A percentile compares a stretch with the other conserved stretches of the same genome.
These are phyloP conservation scores for Saccharomyces cerevisiae DNA, from an alignment of 805 yeast genomes.

Conservation along the genomic window DNA sequence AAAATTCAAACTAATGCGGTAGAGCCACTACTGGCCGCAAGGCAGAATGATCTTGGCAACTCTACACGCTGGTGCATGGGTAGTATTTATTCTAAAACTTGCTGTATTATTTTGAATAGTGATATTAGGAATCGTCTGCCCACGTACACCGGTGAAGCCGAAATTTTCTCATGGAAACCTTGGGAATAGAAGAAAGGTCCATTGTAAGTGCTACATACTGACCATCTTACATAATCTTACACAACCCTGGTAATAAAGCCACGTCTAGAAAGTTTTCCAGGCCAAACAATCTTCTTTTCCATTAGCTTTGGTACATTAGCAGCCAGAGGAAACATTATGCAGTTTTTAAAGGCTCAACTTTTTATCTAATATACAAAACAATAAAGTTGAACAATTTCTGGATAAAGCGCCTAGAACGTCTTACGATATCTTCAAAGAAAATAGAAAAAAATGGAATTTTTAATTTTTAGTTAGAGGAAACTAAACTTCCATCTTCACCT, in stretches of 20 bases:
- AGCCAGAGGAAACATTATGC: neutral
- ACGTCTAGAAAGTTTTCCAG: neutral
- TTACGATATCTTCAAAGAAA: neutral
- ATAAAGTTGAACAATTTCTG: neutral
- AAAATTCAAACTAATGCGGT: neutral
- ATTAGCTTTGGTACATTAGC: neutral
- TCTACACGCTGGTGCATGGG: neutral
- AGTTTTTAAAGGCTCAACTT: neutral
- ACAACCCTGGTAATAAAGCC: neutral
- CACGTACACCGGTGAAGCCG: neutral
- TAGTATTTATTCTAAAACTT: neutral
- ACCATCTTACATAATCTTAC: neutral
- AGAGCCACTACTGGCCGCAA: neutral
- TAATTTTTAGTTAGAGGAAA: neutral
- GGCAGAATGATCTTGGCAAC: neutral
- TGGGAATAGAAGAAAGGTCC: neutral
- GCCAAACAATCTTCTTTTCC: neutral
- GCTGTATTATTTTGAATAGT: neutral
- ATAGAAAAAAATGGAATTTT: neutral
- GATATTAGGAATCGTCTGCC: neutral
- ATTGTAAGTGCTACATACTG: neutral
- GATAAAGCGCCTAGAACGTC: neutral
- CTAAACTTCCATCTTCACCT: neutral
- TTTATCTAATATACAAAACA: neutral
- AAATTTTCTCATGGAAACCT: neutral